Conservation (phyloP, 2,329 filamentous ascomycete genomes). For the Ophiostoma sp. region DNA sequence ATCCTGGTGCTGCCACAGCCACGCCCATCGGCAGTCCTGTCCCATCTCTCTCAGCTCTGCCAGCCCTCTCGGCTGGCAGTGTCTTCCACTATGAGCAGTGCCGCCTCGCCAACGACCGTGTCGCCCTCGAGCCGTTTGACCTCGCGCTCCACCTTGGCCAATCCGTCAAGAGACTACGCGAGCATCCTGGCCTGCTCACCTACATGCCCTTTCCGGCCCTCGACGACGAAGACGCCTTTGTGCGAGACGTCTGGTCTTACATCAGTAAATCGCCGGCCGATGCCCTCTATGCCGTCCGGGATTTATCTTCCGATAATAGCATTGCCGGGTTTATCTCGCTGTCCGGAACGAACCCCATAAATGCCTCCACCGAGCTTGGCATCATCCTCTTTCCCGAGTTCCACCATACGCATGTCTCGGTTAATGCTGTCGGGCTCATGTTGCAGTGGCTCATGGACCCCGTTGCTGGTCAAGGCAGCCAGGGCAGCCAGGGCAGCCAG, state of each 20-base stretch:
- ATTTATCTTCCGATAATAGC: not conserved
- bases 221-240: slow-evolving; percentile 15
- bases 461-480: not conserved
- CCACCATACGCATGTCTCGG: slow-evolving; percentile 20
- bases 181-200: slow-evolving; percentile 13
- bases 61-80: not conserved
- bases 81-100: slow-evolving; percentile 18
- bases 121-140: slow-evolving; percentile 20
- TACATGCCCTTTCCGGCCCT: slow-evolving; percentile 17
- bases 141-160: slow-evolving; percentile 13
- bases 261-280: slow-evolving; percentile 12
- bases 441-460: slow-evolving; percentile 19
- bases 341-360: slow-evolving; percentile 13
- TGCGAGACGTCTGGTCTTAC: slow-evolving; percentile 12
- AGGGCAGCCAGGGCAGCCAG: no score
- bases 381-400: slow-evolving; percentile 21
- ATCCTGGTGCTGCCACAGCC: not conserved
- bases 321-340: slow-evolving; percentile 16
- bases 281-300: slow-evolving; percentile 11
- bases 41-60: not conserved
- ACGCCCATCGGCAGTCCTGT: not conserved
- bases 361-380: slow-evolving; percentile 19
- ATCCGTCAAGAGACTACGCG: slow-evolving; percentile 11
- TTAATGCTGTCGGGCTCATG: slow-evolving; percentile 17
- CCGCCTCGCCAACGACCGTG: slow-evolving; percentile 14